Percentiles rank a stretch among this genome's conserved stretches.
Evolutionary conservation across 805 yeast species (phyloP).

Genomic region (Phaffomyces thermotolerans): DNA sequence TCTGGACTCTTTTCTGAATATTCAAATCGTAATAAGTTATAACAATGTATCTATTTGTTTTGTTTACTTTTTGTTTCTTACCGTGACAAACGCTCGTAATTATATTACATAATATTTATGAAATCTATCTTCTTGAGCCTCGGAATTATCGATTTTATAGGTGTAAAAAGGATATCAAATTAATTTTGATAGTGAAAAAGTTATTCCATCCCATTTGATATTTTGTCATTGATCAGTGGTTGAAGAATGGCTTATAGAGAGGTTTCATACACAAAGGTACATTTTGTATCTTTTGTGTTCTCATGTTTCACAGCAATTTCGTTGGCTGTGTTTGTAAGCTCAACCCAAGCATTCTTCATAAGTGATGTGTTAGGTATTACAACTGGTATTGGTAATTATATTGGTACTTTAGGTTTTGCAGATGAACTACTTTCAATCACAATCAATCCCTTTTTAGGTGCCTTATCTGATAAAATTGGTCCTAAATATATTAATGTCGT

Average conservation of each 20-base stretch:
- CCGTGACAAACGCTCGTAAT: neutral
- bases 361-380: conserved; percentile 29
- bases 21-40: no score
- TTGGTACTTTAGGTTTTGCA: conserved; percentile 43
- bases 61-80: neutral
- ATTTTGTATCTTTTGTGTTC: conserved; percentile 27
- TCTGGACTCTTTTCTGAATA: conserved; percentile 22
- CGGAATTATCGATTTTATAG: conserved; percentile 6
- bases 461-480: conserved; percentile 55
- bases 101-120: neutral
- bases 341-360: conserved; percentile 39
- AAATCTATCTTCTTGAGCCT: no score
- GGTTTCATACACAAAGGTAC: conserved; percentile 23
- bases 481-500: conserved; percentile 42
- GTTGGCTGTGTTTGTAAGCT: conserved; percentile 34
- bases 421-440: conserved; percentile 53
- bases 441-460: conserved; percentile 56
- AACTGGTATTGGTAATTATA: conserved; percentile 34
- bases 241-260: neutral
- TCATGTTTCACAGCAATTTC: conserved; percentile 35
- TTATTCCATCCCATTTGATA: no score
- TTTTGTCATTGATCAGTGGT: no score
- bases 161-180: no score
- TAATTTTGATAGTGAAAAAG: no score
- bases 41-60: neutral